A percentile compares a stretch with the other conserved stretches of the same genome.
These are phyloP conservation scores for Stevia rebaudiana DNA, from an alignment of 140 eudicot genomes.

Conservation along the genomic window DNA sequence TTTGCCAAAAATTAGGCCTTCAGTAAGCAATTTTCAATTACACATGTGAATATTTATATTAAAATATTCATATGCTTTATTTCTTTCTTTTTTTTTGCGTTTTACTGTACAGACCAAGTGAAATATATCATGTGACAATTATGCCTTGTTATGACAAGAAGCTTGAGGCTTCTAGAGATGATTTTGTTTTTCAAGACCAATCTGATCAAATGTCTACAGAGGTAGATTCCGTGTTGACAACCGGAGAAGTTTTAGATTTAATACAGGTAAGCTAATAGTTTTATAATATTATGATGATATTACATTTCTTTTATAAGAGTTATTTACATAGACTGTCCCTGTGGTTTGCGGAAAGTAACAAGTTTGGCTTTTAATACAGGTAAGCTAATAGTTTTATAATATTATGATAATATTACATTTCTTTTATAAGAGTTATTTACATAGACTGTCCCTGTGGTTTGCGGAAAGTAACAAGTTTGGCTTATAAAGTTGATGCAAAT, in stretches of 20 bases:
- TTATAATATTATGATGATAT: neutral
- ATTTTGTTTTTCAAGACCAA: constrained; percentile 60
- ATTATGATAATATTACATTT: neutral
- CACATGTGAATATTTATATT: neutral
- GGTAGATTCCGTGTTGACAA: constrained; percentile 95
- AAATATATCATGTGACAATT: constrained; percentile 86
- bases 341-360: no score
- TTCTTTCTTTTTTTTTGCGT: neutral
- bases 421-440: no score
- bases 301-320: no score
- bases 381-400: constrained; percentile 8
- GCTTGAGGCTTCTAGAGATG: constrained; percentile 95
- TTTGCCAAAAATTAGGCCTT: constrained; percentile 50
- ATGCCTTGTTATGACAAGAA: constrained; percentile 99
- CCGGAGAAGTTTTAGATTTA: constrained; percentile 88
- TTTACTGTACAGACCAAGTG: constrained; percentile 54
- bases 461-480: no score
- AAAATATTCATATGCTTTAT: neutral
- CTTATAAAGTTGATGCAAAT: no score
- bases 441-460: no score
- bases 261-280: constrained; percentile 46
- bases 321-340: no score
- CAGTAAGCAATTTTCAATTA: constrained; percentile 38
- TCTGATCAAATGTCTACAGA: constrained; percentile 41
- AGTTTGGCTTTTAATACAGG: constrained; percentile 78